phyloP scores from a whole-genome alignment of 345 rosid genomes.

The Balakata baccata region DNA sequence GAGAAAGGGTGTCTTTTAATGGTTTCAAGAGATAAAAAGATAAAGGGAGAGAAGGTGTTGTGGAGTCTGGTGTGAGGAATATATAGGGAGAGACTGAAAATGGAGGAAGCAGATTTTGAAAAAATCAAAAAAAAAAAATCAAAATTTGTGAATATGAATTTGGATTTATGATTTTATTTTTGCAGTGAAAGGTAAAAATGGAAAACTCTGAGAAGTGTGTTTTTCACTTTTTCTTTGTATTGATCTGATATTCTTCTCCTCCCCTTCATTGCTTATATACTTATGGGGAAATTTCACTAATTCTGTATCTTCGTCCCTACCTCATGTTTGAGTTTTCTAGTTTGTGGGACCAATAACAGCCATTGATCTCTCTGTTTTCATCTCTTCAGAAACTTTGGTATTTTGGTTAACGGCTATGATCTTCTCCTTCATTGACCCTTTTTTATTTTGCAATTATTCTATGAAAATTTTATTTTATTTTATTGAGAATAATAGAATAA shows the following conservation, averaged over 20 bases:
- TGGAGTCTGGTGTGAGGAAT: conserved; percentile 29
- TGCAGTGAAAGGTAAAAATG: neutral
- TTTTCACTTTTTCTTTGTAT: neutral
- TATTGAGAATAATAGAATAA: too few species aligned
- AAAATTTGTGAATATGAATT: neutral
- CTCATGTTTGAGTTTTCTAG: neutral
- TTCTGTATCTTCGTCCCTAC: too few species aligned
- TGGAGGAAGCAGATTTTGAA: conserved; percentile 19
- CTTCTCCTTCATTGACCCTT: neutral
- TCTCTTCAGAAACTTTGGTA: neutral
- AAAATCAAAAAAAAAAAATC: neutral
- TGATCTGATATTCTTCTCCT: neutral
- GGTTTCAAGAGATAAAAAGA: conserved; percentile 11
- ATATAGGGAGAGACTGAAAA: conserved; percentile 36
- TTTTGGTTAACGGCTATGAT: neutral
- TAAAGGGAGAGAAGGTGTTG: conserved; percentile 13
- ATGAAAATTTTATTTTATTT: too few species aligned
- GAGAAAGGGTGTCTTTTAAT: conserved; percentile 3
- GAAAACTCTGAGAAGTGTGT: neutral
- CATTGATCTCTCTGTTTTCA: neutral
- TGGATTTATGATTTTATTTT: conserved; percentile 8
- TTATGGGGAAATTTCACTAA: neutral
- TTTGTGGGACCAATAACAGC: neutral
- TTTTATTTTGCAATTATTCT: too few species aligned
- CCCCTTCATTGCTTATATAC: conserved; percentile 3